phyloP scores from a whole-genome alignment of 768 basidiomycete species.

The Lanmaoa pseudosensibilis region DNA sequence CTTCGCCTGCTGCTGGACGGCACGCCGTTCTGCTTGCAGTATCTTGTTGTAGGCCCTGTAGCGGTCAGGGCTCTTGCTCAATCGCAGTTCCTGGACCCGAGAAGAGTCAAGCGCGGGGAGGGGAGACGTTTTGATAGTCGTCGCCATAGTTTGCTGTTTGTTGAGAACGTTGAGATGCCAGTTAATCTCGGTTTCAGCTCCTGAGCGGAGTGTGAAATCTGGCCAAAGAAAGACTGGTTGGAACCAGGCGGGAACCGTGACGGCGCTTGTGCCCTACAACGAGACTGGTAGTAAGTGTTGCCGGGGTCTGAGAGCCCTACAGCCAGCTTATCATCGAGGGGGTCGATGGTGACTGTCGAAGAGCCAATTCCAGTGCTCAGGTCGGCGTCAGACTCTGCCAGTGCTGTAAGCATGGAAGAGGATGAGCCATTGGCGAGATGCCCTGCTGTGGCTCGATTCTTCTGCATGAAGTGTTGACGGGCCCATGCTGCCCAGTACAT shows the following conservation, averaged over 20 bases:
- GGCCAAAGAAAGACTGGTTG: too few species aligned
- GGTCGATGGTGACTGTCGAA: background rate
- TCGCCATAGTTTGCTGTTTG: background rate
- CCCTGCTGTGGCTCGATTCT: too few species aligned
- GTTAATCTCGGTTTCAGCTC: too few species aligned
- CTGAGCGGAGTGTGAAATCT: too few species aligned
- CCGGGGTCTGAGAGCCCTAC: slow-evolving; percentile 55
- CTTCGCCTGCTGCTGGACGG: background rate
- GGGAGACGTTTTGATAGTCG: background rate
- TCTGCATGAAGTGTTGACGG: too few species aligned
- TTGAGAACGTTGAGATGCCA: too few species aligned
- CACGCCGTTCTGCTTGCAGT: background rate
- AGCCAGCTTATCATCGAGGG: slow-evolving; percentile 11
- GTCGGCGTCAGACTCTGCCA: background rate
- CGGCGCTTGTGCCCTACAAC: too few species aligned
- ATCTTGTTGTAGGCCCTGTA: background rate
- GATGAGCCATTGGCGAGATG: too few species aligned
- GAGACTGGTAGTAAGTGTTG: too few species aligned
- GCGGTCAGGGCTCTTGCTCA: background rate
- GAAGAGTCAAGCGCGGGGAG: background rate
- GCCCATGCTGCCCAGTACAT: too few species aligned
- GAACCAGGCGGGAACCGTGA: too few species aligned
- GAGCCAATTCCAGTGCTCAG: background rate
- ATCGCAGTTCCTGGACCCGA: background rate
- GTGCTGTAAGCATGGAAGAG: background rate